Evolutionary conservation across 2,329 filamentous ascomycete genomes (phyloP), one percentile per base, ranked within the genome.

Genomic region (Diplodia intermedia): DNA sequence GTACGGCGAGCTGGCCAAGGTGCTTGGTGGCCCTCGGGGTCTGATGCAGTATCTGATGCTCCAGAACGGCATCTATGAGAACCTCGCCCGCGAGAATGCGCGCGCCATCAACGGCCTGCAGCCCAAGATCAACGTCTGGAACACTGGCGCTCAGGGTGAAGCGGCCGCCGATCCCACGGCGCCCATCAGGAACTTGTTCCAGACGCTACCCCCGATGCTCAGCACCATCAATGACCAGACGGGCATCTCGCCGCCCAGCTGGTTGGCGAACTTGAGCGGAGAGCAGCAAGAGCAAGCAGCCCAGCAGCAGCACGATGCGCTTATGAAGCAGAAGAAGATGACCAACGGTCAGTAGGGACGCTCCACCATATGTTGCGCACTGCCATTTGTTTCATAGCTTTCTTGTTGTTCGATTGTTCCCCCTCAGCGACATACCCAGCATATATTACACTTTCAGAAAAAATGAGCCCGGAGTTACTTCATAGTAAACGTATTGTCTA

Each of bases 81-180:
- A 89, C 73, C 86, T 96, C 61, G 92, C 92, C 68, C 85, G 90
- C 73, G 91, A 91, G 61, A 96, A 96, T 73, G 92, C 90, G 56
- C 78, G 84, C 38, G 92, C 91, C 38, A 87, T 96, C 75, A 84
- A 87, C 63, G 92, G 92, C 31, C 81, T 96, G 72, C 87, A 93
- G 78, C 93, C 93, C 71, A 96, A 96, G 89, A 95, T 96, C 81
- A 93, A 89, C 70, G 89, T 94, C 31, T 97, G 92, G 93, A 95
- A 92, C 77, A 96, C 92, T 2, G 91, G 91, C 0, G 78, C 80
- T 60, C 81, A 85, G 62, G 75, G 74, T 52, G 83, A 76, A 18
- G 54, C 26, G 33, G 81, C 79, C 12, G 81, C 86, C 67, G 89
- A 91, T 69, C 79, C 84, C 9, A 81, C 85, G 29, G 86, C 86